Base-by-base conservation (phyloP, 1,284 basidiomycete genomes). In the Anthracocystis walkeri region DNA sequence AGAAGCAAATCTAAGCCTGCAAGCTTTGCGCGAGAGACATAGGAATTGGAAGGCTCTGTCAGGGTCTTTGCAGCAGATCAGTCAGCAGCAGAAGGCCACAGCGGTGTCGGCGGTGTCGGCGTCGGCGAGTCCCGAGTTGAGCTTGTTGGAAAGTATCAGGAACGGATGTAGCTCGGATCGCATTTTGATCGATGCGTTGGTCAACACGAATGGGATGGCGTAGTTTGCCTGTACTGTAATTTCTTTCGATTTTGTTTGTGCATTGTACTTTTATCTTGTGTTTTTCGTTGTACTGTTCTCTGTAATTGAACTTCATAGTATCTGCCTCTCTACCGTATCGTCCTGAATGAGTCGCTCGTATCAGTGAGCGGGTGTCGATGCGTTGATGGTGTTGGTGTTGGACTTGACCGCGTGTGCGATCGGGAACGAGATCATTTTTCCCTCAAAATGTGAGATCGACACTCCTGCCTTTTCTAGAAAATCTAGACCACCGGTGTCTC, bases 31-130 rank as follows among this genome's bases (percentile, higher is more conserved):
- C 7, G 69, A 72, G n/a, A 49, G 65, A 23, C 57, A 76, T 7
- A 29, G 46, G 38, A 76, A 76, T 40, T 76, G 74, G 74, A 69
- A 69, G 16, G 45, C 70, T 7, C 42, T 76, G 8, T 68, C 74
- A 2, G 45, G 31, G 0, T 72, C 69, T 44, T 41, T 76, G 56
- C 55, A 76, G 27, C 62, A 72, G 55, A 59, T 69, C 8, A 29
- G 29, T 10, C 35, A 69, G 4, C 33, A 65, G 20, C 35, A 27
- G 6, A 55, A 45, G 45, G 20, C n/a, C n/a, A n/a, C n/a, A n/a
- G n/a, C n/a, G n/a, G n/a, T n/a, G n/a, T n/a, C n/a, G n/a, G n/a
- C n/a, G n/a, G n/a, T n/a, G n/a, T n/a, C n/a, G n/a, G n/a, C 51
- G 1, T 42, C 52, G 8, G 29, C 29, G 29, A 29, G 29, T 7